phyloP scores from a whole-genome alignment of 1,139 yeast species.

The Blastobotrys persicus region DNA sequence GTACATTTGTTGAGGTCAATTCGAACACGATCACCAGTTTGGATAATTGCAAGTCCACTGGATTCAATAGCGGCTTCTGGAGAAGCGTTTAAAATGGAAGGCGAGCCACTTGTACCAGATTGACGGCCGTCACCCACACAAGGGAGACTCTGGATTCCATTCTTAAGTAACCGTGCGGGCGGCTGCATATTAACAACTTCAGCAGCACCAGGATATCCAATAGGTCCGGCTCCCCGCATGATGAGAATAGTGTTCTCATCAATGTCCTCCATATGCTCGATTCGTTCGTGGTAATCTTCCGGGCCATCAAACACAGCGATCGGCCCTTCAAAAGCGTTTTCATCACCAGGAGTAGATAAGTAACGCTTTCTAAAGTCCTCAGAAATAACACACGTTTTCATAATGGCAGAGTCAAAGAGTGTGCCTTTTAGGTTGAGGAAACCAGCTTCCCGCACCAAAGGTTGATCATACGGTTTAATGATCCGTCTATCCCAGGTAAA shows the following conservation, averaged over 20 bases:
- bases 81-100: conserved; percentile 27
- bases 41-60: conserved; percentile 22
- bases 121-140: conserved; percentile 30
- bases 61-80: conserved; percentile 26
- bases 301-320: conserved; percentile 29
- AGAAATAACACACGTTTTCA: conserved; percentile 31
- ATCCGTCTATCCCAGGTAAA: conserved; percentile 19
- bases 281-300: conserved; percentile 24
- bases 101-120: conserved; percentile 29
- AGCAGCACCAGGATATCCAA: conserved; percentile 30
- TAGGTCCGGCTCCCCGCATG: conserved; percentile 28
- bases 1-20: conserved; percentile 22
- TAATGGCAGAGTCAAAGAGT: conserved; percentile 26
- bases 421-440: conserved; percentile 28
- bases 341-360: conserved; percentile 22
- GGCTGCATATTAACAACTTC: conserved; percentile 31
- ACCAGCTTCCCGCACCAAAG: conserved; percentile 23
- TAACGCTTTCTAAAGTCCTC: conserved; percentile 23
- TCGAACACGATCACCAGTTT: conserved; percentile 23
- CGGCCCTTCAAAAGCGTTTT: conserved; percentile 27
- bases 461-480: conserved; percentile 22
- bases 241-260: conserved; percentile 24
- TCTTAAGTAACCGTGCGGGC: conserved; percentile 22
- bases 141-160: conserved; percentile 23
- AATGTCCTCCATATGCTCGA: conserved; percentile 15